Conservation (phyloP, 164 flowering plant species). For the Umbilicus rupestris region DNA sequence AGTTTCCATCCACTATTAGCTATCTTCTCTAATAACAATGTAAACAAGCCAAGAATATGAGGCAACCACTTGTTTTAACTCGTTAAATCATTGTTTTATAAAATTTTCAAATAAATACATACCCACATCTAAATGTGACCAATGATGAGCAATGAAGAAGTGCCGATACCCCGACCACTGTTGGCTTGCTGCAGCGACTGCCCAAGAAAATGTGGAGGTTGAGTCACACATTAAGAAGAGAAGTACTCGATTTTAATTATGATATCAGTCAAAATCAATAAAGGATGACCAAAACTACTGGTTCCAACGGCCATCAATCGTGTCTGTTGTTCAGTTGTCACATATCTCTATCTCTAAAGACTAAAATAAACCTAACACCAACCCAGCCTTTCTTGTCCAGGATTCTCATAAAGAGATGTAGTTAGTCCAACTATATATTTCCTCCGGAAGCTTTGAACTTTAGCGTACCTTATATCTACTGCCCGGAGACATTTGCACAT, state of each 20-base stretch:
- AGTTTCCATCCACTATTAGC: conserved; percentile 41
- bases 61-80: background rate
- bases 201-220: conserved; percentile 1
- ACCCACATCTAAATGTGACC: conserved; percentile 87
- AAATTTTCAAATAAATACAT: conserved; percentile 13
- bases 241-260: background rate
- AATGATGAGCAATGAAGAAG: conserved; percentile 50
- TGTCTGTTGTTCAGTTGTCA: background rate
- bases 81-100: background rate
- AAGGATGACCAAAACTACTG: background rate
- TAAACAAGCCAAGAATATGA: background rate
- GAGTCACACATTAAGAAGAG: background rate
- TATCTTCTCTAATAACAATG: conserved; percentile 9
- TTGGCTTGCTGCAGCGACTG: conserved; percentile 59
- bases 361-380: too few relatives aligned
- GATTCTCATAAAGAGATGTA: background rate
- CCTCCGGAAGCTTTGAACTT: background rate
- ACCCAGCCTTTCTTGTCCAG: too few relatives aligned
- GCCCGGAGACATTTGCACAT: conserved; percentile 48
- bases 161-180: conserved; percentile 52
- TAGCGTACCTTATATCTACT: conserved; percentile 66
- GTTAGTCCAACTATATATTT: background rate
- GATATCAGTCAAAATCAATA: background rate
- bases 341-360: background rate
- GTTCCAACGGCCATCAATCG: background rate